Conservation (phyloP, 2,329 filamentous ascomycete species). For the Cadophora gregata region DNA sequence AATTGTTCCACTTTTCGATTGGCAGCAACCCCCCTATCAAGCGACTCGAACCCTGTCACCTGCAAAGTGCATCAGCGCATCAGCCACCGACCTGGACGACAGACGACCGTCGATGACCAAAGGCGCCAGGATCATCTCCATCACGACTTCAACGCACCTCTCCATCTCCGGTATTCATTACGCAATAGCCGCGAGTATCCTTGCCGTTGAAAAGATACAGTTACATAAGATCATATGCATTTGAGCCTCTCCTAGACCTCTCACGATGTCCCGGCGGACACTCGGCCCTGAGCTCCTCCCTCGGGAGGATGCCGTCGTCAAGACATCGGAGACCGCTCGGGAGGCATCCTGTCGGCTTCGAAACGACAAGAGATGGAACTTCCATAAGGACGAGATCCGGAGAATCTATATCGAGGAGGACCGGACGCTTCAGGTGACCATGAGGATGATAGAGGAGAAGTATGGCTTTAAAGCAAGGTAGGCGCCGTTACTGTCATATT, state of each 20-base stretch:
- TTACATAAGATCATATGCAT: conserved; percentile 18
- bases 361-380: conserved; percentile 29
- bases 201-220: conserved; percentile 16
- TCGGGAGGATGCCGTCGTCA: conserved; percentile 19
- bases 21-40: background rate
- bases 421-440: conserved; percentile 24
- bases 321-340: conserved; percentile 21
- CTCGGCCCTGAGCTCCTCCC: conserved; percentile 22
- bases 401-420: conserved; percentile 24
- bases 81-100: conserved; percentile 19
- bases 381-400: conserved; percentile 22
- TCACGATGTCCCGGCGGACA: conserved; percentile 20
- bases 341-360: conserved; percentile 21
- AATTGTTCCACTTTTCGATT: conserved; percentile 12
- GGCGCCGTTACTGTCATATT: conserved; percentile 1
- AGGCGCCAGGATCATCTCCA: conserved; percentile 17
- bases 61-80: background rate
- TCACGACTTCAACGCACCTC: conserved; percentile 16
- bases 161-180: conserved; percentile 17
- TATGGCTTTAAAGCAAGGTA: conserved; percentile 28
- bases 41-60: conserved; percentile 2
- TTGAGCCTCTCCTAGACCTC: conserved; percentile 14
- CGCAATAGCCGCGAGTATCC: conserved; percentile 16
- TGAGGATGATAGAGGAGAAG: conserved; percentile 18
- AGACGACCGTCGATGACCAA: conserved; percentile 15